Evolutionary conservation across 306 rosid genomes (phyloP).

Genomic region (Vicia sativa): DNA sequence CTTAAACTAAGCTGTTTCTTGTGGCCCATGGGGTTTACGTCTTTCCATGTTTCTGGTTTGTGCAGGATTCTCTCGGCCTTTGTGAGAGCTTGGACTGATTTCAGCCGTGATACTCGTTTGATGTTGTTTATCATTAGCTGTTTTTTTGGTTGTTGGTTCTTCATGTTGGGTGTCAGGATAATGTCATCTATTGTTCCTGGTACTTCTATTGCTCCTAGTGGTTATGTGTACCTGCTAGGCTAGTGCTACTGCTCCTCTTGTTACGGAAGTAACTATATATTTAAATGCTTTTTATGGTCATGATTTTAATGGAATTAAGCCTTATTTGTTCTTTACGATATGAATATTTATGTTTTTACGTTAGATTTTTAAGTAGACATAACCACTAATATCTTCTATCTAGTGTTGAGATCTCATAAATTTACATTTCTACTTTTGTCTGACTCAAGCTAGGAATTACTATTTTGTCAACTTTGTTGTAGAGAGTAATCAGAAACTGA

Average conservation of each 20-base stretch:
- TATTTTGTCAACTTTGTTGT: not conserved
- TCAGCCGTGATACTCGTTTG: not conserved
- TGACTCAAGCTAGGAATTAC: not conserved
- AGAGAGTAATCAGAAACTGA: constrained; percentile 7
- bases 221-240: constrained; percentile 1
- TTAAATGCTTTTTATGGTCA: not conserved
- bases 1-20: constrained; percentile 10
- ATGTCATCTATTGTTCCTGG: constrained; percentile 3
- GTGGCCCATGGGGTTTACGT: constrained; percentile 8
- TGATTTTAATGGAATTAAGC: not conserved
- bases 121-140: constrained; percentile 10
- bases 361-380: not conserved
- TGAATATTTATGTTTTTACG: not conserved
- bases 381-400: not conserved
- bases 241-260: constrained; percentile 1
- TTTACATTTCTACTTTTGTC: not conserved
- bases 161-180: constrained; percentile 10
- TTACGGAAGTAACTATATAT: not conserved
- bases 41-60: constrained; percentile 26
- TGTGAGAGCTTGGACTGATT: constrained; percentile 16
- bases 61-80: not conserved
- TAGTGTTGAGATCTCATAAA: not conserved
- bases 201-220: constrained; percentile 12
- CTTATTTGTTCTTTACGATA: not conserved
- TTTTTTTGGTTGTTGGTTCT: constrained; percentile 15